Base-by-base conservation (phyloP, 139 green algal species). In the Chlamydomonas sphaeroides region DNA sequence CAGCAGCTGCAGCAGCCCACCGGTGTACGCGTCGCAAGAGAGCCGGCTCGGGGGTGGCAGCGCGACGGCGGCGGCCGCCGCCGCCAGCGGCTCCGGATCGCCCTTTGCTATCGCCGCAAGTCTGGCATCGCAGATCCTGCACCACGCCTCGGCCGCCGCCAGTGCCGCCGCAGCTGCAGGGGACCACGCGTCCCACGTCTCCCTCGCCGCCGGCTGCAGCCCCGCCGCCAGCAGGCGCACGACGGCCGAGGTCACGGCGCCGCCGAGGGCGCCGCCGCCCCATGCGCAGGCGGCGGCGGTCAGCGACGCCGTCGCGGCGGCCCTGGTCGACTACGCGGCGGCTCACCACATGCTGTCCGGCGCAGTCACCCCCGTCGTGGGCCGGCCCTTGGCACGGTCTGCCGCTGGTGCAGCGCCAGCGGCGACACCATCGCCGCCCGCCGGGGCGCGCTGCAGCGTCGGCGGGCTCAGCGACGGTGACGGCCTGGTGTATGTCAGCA, bases 401-500 rank as follows among this genome's bases (percentile, higher is more conserved):
- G n/a, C n/a, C n/a, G n/a, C n/a, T n/a, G n/a, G n/a, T n/a, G n/a
- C n/a, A n/a, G n/a, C n/a, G n/a, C n/a, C n/a, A n/a, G n/a, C n/a
- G n/a, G n/a, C n/a, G n/a, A n/a, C n/a, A n/a, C n/a, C n/a, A n/a
- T n/a, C n/a, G n/a, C n/a, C n/a, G n/a, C n/a, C n/a, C n/a, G n/a
- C n/a, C n/a, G n/a, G n/a, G n/a, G n/a, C n/a, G n/a, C 45, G 45
- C 10, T 53, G 11, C 45, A 53, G 65, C 18, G 73, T 57, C 41
- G 73, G 59, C 23, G 73, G 35, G 3, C n/a, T 61, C 1, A 42
- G 49, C 25, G 75, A 82, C n/a, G 75, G 75, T 2, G 75, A 82
- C 41, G 75, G 75, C 8, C 32, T 72, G 45, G 75, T 82, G 42
- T 82, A 73, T 15, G 62, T 82, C 5, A 73, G 62, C 62, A 82